Evolutionary conservation across 1,284 basidiomycete genomes (phyloP).

Genomic region (Microbotryomycetes sp.): DNA sequence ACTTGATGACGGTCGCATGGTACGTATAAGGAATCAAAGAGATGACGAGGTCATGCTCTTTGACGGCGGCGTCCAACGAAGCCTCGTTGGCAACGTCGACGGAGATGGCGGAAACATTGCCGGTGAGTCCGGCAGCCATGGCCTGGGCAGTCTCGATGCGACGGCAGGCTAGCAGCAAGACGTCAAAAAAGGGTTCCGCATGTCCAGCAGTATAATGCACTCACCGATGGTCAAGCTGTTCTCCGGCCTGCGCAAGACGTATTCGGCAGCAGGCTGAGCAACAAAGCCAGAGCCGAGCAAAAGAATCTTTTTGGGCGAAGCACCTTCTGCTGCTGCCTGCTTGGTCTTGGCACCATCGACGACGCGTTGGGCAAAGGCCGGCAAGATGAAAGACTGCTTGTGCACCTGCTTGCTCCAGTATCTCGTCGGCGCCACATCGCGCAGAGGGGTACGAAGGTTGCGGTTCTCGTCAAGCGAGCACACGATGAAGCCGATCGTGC

Average conservation of each 20-base stretch:
- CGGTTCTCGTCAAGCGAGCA: constrained; percentile 71
- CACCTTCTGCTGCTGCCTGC: constrained; percentile 47
- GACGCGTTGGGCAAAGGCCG: constrained; percentile 70
- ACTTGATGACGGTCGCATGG: constrained; percentile 86
- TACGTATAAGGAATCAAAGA: constrained; percentile 94
- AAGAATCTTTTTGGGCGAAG: constrained; percentile 61
- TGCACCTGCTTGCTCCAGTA: constrained; percentile 89
- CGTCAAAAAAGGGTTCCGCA: constrained; percentile 1
- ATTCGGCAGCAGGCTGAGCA: constrained; percentile 87
- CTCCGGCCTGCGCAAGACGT: constrained; percentile 71
- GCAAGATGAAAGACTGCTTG: constrained; percentile 75
- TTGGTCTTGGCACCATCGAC: constrained; percentile 53
- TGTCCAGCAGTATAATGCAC: constrained; percentile 1
- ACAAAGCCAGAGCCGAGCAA: constrained; percentile 94
- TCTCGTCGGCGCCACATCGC: constrained; percentile 55
- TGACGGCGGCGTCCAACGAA: constrained; percentile 71
- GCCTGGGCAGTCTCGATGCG: constrained; percentile 67
- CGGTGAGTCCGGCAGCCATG: constrained; percentile 61
- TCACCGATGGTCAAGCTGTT: constrained; percentile 78
- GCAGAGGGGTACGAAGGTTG: constrained; percentile 60
- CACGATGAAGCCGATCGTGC: constrained; percentile 93
- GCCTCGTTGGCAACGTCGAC: constrained; percentile 71
- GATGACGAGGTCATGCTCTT: constrained; percentile 85
- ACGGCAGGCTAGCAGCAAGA: constrained; percentile 59
- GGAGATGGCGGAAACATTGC: constrained; percentile 59